These are phyloP conservation scores for Aspergillaceae sp. DNA, from an alignment of 2,329 filamentous ascomycete species.

Conservation along the genomic window DNA sequence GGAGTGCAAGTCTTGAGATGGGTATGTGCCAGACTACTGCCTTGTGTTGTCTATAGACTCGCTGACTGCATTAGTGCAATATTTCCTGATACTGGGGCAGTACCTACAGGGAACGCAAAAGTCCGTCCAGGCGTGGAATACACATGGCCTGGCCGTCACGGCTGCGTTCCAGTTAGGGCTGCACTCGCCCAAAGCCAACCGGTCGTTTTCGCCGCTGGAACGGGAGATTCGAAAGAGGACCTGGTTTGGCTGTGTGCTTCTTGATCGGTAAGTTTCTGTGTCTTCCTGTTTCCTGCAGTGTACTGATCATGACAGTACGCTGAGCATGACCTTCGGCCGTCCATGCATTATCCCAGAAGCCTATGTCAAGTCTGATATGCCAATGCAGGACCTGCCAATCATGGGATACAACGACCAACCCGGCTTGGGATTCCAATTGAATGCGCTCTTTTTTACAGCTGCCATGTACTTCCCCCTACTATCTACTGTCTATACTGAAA, in stretches of 20 bases:
- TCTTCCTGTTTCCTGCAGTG: not conserved
- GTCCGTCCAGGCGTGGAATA: slow-evolving; percentile 47
- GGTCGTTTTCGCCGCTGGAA: slow-evolving; percentile 23
- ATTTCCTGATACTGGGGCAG: slow-evolving; percentile 42
- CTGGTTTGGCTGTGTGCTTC: slow-evolving; percentile 44
- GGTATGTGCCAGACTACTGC: not conserved
- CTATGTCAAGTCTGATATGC: slow-evolving; percentile 35
- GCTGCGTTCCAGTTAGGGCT: slow-evolving; percentile 46
- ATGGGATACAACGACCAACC: not conserved
- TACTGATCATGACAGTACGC: slow-evolving; percentile 21
- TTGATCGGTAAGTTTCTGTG: slow-evolving; percentile 33
- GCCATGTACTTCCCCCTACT: slow-evolving; percentile 13
- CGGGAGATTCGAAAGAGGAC: slow-evolving; percentile 41
- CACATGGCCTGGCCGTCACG: slow-evolving; percentile 46
- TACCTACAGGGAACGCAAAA: slow-evolving; percentile 49
- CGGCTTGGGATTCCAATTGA: slow-evolving; percentile 4
- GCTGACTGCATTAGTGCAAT: slow-evolving; percentile 33
- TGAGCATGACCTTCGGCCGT: slow-evolving; percentile 47
- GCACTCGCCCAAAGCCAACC: slow-evolving; percentile 35
- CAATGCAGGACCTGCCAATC: slow-evolving; percentile 9
- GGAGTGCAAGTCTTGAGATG: slow-evolving; percentile 14
- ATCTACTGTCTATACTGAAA: no score
- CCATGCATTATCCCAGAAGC: slow-evolving; percentile 40
- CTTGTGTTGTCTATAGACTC: not conserved
- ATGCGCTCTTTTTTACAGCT: slow-evolving; percentile 14